Conservation (phyloP, 192 early-diverging fungal genomes). For the Coemansia sp. region DNA sequence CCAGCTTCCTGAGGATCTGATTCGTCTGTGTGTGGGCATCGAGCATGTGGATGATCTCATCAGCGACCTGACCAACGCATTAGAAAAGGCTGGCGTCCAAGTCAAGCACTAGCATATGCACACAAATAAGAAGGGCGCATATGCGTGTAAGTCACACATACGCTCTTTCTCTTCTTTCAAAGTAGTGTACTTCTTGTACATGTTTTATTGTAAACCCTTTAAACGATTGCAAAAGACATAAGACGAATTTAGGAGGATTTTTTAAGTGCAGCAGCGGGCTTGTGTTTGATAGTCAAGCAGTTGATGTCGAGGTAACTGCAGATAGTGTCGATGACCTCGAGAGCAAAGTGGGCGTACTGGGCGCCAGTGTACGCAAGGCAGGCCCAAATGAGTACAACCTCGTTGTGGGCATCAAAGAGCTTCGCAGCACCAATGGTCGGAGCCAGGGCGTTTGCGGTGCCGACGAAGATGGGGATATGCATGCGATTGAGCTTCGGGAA, state of each 20-base stretch:
- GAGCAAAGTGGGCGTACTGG: constrained; percentile 70
- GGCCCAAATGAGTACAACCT: constrained; percentile 57
- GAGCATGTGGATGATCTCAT: constrained; percentile 91
- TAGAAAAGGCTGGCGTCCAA: constrained; percentile 60
- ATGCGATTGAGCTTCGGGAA: constrained; percentile 76
- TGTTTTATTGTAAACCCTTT: neutral
- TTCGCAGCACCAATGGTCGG: constrained; percentile 53
- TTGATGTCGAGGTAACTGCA: constrained; percentile 77
- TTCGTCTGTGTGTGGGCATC: constrained; percentile 94
- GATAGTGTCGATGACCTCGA: constrained; percentile 68
- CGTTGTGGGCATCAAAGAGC: constrained; percentile 57
- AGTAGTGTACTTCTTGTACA: neutral
- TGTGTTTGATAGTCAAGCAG: constrained; percentile 77
- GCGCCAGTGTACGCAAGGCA: constrained; percentile 59
- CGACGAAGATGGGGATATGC: constrained; percentile 62
- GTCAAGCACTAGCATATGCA: constrained; percentile 23
- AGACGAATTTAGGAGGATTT: constrained; percentile 4
- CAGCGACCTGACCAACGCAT: constrained; percentile 77
- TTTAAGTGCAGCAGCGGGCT: constrained; percentile 25
- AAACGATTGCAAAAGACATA: neutral
- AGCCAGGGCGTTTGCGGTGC: constrained; percentile 60
- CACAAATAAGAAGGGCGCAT: neutral
- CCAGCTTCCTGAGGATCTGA: constrained; percentile 92
- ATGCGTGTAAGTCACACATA: neutral
- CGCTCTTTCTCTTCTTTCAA: neutral